Evolutionary conservation across 495 filamentous ascomycete species (phyloP), one percentile per base, ranked within the genome.

Genomic region (Penicillium nucicola): DNA sequence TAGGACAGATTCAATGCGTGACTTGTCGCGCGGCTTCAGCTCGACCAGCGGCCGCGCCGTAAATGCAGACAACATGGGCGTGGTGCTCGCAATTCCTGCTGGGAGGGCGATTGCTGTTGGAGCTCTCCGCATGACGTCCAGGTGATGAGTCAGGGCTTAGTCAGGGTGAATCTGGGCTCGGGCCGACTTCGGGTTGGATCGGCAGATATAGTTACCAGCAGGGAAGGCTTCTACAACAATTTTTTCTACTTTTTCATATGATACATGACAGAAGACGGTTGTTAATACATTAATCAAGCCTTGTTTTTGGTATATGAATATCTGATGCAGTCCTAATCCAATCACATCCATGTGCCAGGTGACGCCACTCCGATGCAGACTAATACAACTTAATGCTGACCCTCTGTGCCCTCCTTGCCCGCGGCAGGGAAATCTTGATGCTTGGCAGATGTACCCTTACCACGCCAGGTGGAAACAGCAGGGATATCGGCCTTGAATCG

Each of bases 31-130:
- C 62, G 84, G 84, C 72, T 87, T 92, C 53, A 99, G 86, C 85
- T 99, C 93, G 77, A 97, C 86, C 61, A 97, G 88, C 54, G 95
- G 88, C 64, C 88, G 88, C 78, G 93, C 90, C 56, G 85, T 92
- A 74, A 99, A 98, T 68, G 95, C 92, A 74, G 93, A 95, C 70
- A 97, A 84, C 93, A 98, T 98, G 50, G 49, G 50, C 59, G 58
- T 48, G 54, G 36, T 45, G 48, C 45, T 49, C 50, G 53, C 59
- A 62, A 62, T 61, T 55, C 42, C 45, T 52, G 46, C 42, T 34
- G 31, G 43, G 30, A 28, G 46, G 14, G 39, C 23, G 44, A 46
- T 36, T 35, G 45, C 41, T 49, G 45, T 37, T 46, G 45, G 25
- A 33, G 37, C 46, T 48, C 46, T 48, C 46, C 36, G 36, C 46